Evolutionary conservation across 805 yeast genomes (phyloP).

Genomic region (Candida easanensis): DNA sequence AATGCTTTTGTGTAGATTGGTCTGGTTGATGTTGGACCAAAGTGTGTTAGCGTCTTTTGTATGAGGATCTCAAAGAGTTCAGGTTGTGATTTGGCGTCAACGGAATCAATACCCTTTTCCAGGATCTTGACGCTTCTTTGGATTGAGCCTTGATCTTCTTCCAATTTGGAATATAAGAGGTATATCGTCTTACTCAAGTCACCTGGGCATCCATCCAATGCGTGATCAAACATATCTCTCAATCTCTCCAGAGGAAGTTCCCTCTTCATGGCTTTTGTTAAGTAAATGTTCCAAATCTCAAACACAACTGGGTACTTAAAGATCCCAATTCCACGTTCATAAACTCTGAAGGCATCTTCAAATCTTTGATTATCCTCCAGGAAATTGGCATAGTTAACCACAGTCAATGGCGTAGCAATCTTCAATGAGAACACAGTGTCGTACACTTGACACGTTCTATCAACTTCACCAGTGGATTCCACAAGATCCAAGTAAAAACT

Average conservation of each 20-base stretch:
- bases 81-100: slow-evolving; percentile 31
- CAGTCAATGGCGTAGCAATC: slow-evolving; percentile 64
- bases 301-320: slow-evolving; percentile 61
- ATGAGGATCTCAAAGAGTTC: slow-evolving; percentile 44
- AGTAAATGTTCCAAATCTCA: slow-evolving; percentile 71
- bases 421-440: slow-evolving; percentile 54
- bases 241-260: slow-evolving; percentile 47
- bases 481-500: slow-evolving; percentile 65
- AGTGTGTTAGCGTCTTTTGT: slow-evolving; percentile 35
- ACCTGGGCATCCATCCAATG: slow-evolving; percentile 50
- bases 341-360: slow-evolving; percentile 55
- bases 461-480: slow-evolving; percentile 50
- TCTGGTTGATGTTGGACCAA: slow-evolving; percentile 44
- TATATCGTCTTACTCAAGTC: slow-evolving; percentile 47
- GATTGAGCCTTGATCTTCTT: slow-evolving; percentile 50
- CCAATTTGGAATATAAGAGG: slow-evolving; percentile 59
- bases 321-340: slow-evolving; percentile 62
- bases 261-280: slow-evolving; percentile 45
- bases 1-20: slow-evolving; percentile 52
- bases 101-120: slow-evolving; percentile 36
- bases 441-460: slow-evolving; percentile 40
- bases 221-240: slow-evolving; percentile 73
- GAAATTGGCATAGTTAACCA: slow-evolving; percentile 65
- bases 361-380: slow-evolving; percentile 44
- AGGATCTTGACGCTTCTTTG: slow-evolving; percentile 49